phyloP scores from a whole-genome alignment of 2,329 filamentous ascomycete genomes.

The Scedosporium apiospermum region DNA sequence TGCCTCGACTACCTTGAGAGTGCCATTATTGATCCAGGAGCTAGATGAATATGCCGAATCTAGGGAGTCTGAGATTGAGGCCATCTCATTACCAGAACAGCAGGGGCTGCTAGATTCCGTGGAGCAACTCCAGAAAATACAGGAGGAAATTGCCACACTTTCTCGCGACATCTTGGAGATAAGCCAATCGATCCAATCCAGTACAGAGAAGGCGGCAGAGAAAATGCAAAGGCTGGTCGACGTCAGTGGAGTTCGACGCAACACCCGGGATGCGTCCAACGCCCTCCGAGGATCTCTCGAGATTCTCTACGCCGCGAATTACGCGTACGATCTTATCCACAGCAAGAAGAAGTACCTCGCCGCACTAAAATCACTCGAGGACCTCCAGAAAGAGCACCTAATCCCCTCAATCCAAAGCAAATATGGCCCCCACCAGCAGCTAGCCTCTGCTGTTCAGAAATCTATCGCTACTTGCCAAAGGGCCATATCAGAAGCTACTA shows the following conservation, averaged over 20 bases:
- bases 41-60: slow-evolving; percentile 70
- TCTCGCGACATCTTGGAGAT: slow-evolving; percentile 86
- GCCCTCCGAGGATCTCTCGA: slow-evolving; percentile 86
- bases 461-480: slow-evolving; percentile 90
- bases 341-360: slow-evolving; percentile 93
- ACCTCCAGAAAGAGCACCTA: slow-evolving; percentile 91
- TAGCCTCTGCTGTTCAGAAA: slow-evolving; percentile 91
- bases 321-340: slow-evolving; percentile 76
- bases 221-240: slow-evolving; percentile 94
- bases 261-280: slow-evolving; percentile 85
- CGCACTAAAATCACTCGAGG: slow-evolving; percentile 85
- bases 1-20: slow-evolving; percentile 66
- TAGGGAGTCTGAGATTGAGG: slow-evolving; percentile 84
- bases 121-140: slow-evolving; percentile 83
- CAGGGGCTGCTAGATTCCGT: slow-evolving; percentile 94
- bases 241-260: slow-evolving; percentile 83
- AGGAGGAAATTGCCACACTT: slow-evolving; percentile 79
- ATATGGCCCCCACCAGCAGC: slow-evolving; percentile 87
- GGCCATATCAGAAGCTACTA: slow-evolving; percentile 90
- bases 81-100: slow-evolving; percentile 88
- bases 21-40: slow-evolving; percentile 64
- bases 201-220: slow-evolving; percentile 85
- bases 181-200: slow-evolving; percentile 90
- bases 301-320: slow-evolving; percentile 84
- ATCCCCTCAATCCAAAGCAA: slow-evolving; percentile 63